These are phyloP conservation scores for Albifimbria verrucaria DNA, from an alignment of 2,329 filamentous ascomycete genomes.

Conservation along the genomic window DNA sequence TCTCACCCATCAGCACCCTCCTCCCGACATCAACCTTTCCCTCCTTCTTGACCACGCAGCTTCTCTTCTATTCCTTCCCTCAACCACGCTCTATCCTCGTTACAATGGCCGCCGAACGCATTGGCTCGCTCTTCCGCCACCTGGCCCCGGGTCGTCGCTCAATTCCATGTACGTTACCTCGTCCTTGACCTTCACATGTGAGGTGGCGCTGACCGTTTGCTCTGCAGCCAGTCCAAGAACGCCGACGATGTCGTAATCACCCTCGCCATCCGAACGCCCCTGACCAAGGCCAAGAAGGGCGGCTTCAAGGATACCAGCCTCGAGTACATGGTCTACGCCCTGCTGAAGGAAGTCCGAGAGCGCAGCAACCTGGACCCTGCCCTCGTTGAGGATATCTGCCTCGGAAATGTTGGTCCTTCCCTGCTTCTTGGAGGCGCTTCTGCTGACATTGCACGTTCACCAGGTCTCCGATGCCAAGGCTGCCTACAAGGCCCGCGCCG, in stretches of 20 bases:
- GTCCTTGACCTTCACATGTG: not conserved
- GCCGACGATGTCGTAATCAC: slow-evolving; percentile 97
- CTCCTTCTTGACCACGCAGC: slow-evolving; percentile 4
- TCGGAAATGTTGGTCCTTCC: slow-evolving; percentile 69
- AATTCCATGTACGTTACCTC: slow-evolving; percentile 66
- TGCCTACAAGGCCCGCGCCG: slow-evolving; percentile 86
- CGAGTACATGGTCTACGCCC: slow-evolving; percentile 80
- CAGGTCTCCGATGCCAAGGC: slow-evolving; percentile 82
- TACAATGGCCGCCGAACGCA: slow-evolving; percentile 78
- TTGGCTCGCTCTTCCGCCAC: slow-evolving; percentile 85
- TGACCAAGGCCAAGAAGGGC: slow-evolving; percentile 86
- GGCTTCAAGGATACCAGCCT: slow-evolving; percentile 92
- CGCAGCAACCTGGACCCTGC: slow-evolving; percentile 75
- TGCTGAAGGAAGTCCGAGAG: slow-evolving; percentile 72
- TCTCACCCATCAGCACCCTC: not conserved
- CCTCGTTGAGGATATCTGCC: slow-evolving; percentile 83
- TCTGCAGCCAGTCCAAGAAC: slow-evolving; percentile 77
- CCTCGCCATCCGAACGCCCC: slow-evolving; percentile 81
- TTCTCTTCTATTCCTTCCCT: not conserved
- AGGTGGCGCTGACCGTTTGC: slow-evolving; percentile 7
- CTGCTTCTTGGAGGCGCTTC: not conserved
- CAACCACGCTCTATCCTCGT: slow-evolving; percentile 1
- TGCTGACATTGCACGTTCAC: slow-evolving; percentile 4
- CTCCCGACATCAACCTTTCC: slow-evolving; percentile 16
- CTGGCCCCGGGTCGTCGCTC: slow-evolving; percentile 69